phyloP scores from a whole-genome alignment of 805 yeast species.

The Yamadazyma insecticola region DNA sequence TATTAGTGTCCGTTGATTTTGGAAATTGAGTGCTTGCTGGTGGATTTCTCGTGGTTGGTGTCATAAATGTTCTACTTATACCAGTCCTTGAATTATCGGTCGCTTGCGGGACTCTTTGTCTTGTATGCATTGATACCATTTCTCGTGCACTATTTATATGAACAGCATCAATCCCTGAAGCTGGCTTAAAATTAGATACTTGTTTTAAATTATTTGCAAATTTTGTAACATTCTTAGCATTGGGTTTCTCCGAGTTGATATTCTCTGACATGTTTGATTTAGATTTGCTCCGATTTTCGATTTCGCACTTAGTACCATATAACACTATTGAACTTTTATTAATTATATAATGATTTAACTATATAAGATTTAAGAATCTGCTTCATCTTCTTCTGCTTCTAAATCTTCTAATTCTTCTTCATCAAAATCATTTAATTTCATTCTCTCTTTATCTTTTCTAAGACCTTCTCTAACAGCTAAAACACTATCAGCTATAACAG shows the following conservation, averaged over 20 bases:
- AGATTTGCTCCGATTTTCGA: too few relatives aligned
- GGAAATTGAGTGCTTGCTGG: neutral
- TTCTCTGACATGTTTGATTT: neutral
- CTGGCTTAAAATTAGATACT: too few relatives aligned
- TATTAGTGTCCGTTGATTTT: constrained; percentile 8
- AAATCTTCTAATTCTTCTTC: too few relatives aligned
- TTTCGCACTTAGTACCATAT: too few relatives aligned
- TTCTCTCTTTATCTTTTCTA: constrained; percentile 28
- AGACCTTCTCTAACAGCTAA: constrained; percentile 87
- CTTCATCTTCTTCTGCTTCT: too few relatives aligned
- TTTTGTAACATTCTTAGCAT: neutral
- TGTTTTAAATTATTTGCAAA: too few relatives aligned
- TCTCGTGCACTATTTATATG: constrained; percentile 61
- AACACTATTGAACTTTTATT: too few relatives aligned
- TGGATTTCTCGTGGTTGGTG: neutral
- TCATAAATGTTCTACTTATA: neutral
- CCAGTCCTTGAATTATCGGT: neutral
- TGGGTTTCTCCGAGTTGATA: neutral
- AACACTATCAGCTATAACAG: constrained; percentile 95
- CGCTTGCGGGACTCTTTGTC: constrained; percentile 27
- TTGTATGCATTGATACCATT: constrained; percentile 49
- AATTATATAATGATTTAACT: too few relatives aligned
- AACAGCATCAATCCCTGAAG: constrained; percentile 47
- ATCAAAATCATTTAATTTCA: too few relatives aligned
- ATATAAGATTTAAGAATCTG: too few relatives aligned